Evolutionary conservation across 768 basidiomycete genomes (phyloP).

Genomic region (Agrocybe chaxingu): DNA sequence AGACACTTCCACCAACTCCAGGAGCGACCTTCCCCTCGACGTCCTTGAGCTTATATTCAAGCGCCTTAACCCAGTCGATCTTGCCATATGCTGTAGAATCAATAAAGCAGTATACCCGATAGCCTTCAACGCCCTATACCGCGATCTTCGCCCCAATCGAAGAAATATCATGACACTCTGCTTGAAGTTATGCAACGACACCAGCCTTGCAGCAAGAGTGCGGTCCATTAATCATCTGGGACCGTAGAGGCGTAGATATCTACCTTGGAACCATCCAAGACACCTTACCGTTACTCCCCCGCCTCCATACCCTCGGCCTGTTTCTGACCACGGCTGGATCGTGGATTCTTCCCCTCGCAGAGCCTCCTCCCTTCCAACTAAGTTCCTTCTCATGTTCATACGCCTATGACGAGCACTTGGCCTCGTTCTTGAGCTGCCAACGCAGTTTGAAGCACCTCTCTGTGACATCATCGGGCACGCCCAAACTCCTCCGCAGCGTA

Average conservation of each 20-base stretch:
- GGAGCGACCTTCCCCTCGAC: conserved; percentile 17
- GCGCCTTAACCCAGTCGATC: conserved; percentile 9
- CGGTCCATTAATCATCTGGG: conserved; percentile 16
- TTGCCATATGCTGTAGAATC: conserved; percentile 18
- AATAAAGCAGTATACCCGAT: conserved; percentile 15
- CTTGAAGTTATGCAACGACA: conserved; percentile 19
- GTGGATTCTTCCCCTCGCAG: conserved; percentile 20
- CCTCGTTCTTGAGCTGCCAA: conserved; percentile 17
- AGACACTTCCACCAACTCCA: neutral
- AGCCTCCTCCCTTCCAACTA: conserved; percentile 18
- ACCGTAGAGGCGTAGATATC: conserved; percentile 14
- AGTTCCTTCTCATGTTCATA: conserved; percentile 16
- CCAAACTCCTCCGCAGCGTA: conserved; percentile 1
- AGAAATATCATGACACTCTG: conserved; percentile 18
- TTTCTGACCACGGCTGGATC: conserved; percentile 16
- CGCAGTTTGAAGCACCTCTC: conserved; percentile 10
- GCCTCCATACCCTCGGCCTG: conserved; percentile 20
- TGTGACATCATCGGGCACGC: conserved; percentile 1
- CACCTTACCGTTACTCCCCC: conserved; percentile 15
- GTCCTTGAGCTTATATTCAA: conserved; percentile 19
- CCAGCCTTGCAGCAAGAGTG: conserved; percentile 16
- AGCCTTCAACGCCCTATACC: conserved; percentile 20
- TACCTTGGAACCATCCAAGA: conserved; percentile 21
- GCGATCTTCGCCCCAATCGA: conserved; percentile 16
- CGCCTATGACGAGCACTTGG: conserved; percentile 11